Evolutionary conservation across 257 asterid genomes (phyloP), one percentile per base, ranked within the genome.

Genomic region (Rubia yunnanensis): DNA sequence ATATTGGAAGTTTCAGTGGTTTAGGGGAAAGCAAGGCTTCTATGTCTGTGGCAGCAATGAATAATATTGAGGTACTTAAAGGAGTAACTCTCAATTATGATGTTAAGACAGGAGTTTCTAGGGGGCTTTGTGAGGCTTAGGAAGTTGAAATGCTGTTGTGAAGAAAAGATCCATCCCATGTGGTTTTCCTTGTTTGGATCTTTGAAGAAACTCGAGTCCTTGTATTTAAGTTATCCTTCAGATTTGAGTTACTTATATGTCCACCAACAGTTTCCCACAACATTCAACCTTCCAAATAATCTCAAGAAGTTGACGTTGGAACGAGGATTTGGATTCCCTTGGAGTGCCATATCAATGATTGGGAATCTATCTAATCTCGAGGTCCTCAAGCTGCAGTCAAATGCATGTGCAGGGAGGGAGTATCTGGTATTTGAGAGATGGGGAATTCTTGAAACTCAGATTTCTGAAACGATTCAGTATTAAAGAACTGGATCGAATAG

Each of bases 161-260:
- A 15, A 4, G 32, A 23, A 8, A 14, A 11, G 36, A 24, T 57
- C 62, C 62, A 28, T 1, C 36, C 62, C 22, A 28, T 9, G 18
- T 57, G 62, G 62, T 57, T 57, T 2, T 57, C 38, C 1, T 27
- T 57, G 62, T 28, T 57, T 57, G 38, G 31, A 57, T 57, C 62
- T 28, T 15, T 57, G 20, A 3, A 57, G 2, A 57, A 28, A 30
- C 63, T 57, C 11, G 39, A 57, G 11, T 27, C 39, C 63, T 28
- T 57, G 34, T 2, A n/a, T 10, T 26, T 57, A 11, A 3, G 20
- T 57, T 49, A 20, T 49, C 48, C 48, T 39, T 39, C 14, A 3
- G 20, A 14, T 17, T 4, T 3, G 4, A 0, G 60, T 22, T 0
- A 22, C 17, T 11, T 23, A n/a, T 13, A 4, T 57, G 38, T 34